Conservation (phyloP, 73 alveolate species). For the Uronychia setigera region DNA sequence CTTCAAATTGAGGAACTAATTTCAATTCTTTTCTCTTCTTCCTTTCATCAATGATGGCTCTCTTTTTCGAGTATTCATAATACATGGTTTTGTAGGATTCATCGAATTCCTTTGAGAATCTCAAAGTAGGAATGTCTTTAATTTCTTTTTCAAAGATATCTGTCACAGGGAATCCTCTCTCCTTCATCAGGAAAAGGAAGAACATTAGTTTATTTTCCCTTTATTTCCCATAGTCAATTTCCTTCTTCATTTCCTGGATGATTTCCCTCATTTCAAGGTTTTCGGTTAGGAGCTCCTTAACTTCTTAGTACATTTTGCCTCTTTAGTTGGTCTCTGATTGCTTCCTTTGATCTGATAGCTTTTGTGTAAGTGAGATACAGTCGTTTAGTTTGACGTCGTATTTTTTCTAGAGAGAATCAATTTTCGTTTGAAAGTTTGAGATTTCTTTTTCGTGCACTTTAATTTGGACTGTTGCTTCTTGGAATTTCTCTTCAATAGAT, state of each 20-base stretch:
- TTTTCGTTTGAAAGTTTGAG: not conserved
- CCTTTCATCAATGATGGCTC: not conserved
- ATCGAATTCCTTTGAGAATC: conserved; percentile 61
- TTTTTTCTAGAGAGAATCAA: not conserved
- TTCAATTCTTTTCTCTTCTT: not conserved
- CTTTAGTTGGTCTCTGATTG: not conserved
- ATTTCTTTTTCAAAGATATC: conserved; percentile 63
- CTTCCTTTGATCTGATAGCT: not conserved
- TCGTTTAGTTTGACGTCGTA: not conserved
- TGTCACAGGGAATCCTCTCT: conserved; percentile 58
- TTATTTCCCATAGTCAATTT: conserved; percentile 54
- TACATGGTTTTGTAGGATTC: conserved; percentile 39
- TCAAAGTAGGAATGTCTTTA: conserved; percentile 57
- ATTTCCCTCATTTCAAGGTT: conserved; percentile 32
- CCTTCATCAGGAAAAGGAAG: conserved; percentile 59
- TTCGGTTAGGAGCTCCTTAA: conserved; percentile 19
- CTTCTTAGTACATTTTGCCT: not conserved
- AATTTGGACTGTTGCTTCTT: not conserved
- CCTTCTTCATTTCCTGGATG: conserved; percentile 49
- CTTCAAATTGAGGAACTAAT: not conserved
- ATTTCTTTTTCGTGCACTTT: not conserved
- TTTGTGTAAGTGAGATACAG: not conserved
- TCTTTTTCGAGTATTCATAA: not conserved
- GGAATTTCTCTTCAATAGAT: not conserved
- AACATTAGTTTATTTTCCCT: conserved; percentile 65